These are phyloP conservation scores for Cercospora zeina DNA, from an alignment of 2,329 filamentous ascomycete genomes.

Conservation along the genomic window DNA sequence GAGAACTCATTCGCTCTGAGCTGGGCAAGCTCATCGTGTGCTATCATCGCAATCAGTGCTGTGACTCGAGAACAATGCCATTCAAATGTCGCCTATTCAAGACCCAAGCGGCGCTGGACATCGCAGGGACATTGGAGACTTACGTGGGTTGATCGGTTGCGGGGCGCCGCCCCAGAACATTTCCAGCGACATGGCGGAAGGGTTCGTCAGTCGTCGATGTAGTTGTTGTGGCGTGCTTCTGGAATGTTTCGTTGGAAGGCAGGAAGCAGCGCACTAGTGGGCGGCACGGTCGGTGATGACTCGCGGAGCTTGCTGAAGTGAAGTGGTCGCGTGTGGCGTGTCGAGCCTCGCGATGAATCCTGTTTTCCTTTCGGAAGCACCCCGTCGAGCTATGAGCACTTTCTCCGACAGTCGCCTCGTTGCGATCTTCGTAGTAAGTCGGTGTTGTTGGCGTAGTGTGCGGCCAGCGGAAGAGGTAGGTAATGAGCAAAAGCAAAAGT, in stretches of 20 bases:
- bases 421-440: neutral
- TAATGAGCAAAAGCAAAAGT: neutral
- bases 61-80: neutral
- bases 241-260: neutral
- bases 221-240: neutral
- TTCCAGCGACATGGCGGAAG: conserved; percentile 17
- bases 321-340: neutral
- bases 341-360: neutral
- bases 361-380: neutral
- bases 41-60: neutral
- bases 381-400: neutral
- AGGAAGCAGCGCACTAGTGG: neutral
- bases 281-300: neutral
- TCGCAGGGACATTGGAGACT: conserved; percentile 9
- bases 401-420: neutral
- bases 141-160: conserved; percentile 21
- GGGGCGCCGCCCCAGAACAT: conserved; percentile 29
- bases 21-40: conserved; percentile 8
- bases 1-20: conserved; percentile 11
- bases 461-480: neutral
- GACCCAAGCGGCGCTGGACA: neutral
- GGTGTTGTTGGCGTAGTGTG: neutral
- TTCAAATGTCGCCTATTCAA: neutral
- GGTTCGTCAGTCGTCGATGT: neutral
- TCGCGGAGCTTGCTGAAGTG: neutral